Evolutionary conservation across 768 basidiomycete species (phyloP), one percentile per base, ranked within the genome.

Genomic region (Boletus coccyginus): DNA sequence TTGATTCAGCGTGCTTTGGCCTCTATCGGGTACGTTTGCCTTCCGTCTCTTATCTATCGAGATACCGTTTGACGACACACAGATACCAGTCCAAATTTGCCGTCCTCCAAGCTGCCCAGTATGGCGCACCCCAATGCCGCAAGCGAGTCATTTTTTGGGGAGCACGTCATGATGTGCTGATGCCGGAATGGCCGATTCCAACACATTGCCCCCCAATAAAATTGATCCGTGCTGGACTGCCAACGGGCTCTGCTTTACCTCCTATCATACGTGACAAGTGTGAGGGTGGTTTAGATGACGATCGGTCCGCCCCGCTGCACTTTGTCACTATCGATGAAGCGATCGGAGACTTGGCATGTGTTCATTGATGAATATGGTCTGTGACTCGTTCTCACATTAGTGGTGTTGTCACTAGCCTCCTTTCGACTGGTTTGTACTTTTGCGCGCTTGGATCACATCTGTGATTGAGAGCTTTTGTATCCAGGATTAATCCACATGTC

Each of bases 91-190:
- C 81, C 3, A 80, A 76, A 19, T 83, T 80, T 69, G 81, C 78
- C n/a, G 70, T 86, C 16, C 73, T 90, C 0, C 86, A 92, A 62
- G 85, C 88, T 24, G 83, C 78, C 0, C 83, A 84, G 36, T 90
- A 90, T 68, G 90, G 90, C 29, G 78, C 81, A 21, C 88, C 90
- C 17, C 90, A 92, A 71, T 74, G 77, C 45, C 82, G 90, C 10
- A 71, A 75, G 29, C 77, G 90, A 17, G 78, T 90, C 13, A 87
- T 92, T 44, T 84, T 91, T 66, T 80, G 79, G 76, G 87, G 80
- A 27, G 84, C 87, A 6, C 81, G 77, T 50, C 78, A 78, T 9
- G 86, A 83, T 31, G 51, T 82, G 3, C 64, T 76, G 19, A 66
- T 88, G 16, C 89, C 89, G 0, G 71, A 80, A 11, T 86, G 83